Evolutionary conservation across 176 grass and related monocot genomes (phyloP), one percentile per base, ranked within the genome.

Genomic region (Bromus sterilis): DNA sequence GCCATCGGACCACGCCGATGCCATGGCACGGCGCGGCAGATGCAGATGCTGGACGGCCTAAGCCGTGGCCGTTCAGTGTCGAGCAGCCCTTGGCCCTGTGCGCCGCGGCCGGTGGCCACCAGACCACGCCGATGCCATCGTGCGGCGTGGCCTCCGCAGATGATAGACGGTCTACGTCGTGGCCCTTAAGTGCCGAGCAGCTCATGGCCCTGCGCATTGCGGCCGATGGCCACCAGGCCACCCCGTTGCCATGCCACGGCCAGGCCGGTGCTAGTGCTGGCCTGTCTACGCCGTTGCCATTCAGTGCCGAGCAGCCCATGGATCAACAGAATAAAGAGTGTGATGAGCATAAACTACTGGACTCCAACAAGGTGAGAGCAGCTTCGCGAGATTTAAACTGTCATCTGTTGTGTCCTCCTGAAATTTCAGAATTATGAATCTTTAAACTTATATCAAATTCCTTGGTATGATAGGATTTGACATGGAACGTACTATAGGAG

Each of bases 281-380:
- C 28, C 1, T 12, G 24, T 71, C 67, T 9, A 44, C 16, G 39
- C 3, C 40, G 9, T 1, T 25, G 40, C 39, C 37, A 3, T 63
- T 55, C 4, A 25, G 2, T 11, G 67, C 78, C n/a, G 3, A 51
- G 48, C 48, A 51, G 18, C 48, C 48, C 48, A 51, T 51, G 48
- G 18, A n/a, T 44, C 78, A 5, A 44, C 14, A 49, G 0, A 79
- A 79, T 33, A 48, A 14, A 16, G 78, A 21, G 26, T 25, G 15
- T 46, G 60, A 60, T 76, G 78, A 76, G 48, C 4, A 6, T 29
- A 68, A 76, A 13, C 78, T 59, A 2, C 33, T 49, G 29, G 71
- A 20, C 36, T 26, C 74, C 66, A 73, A 1, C 44, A n/a, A 29
- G 86, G 80, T 88, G 56, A 83, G 83, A 61, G 57, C 59, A n/a